phyloP scores from a whole-genome alignment of 148 eudicot genomes.

The Rhododendron ferrugineum region DNA sequence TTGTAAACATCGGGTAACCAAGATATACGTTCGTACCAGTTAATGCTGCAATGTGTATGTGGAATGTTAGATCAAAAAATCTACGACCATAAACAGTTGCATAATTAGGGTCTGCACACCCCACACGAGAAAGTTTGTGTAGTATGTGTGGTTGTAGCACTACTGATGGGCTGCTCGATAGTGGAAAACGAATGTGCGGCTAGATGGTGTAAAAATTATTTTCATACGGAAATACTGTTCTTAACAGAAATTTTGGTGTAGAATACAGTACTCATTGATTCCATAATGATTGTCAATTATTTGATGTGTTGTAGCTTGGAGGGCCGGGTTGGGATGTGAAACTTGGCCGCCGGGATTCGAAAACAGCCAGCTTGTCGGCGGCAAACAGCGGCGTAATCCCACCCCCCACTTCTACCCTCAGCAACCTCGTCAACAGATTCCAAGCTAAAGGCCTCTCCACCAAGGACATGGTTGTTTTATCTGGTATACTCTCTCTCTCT shows the following conservation, averaged over 20 bases:
- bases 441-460: slow-evolving; percentile 47
- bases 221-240: not conserved
- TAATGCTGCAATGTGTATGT: not conserved
- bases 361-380: slow-evolving; percentile 39
- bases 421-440: slow-evolving; percentile 39
- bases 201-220: not conserved
- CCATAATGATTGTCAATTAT: not conserved
- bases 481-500: slow-evolving; percentile 30
- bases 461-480: slow-evolving; percentile 55
- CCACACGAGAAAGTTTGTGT: not conserved
- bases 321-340: slow-evolving; percentile 60
- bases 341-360: slow-evolving; percentile 58
- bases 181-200: not conserved
- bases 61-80: not conserved
- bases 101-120: no score
- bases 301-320: slow-evolving; percentile 37
- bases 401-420: slow-evolving; percentile 44
- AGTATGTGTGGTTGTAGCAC: no score
- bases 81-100: no score
- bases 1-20: not conserved
- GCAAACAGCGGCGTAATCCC: slow-evolving; percentile 60
- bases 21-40: not conserved
- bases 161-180: not conserved
- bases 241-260: not conserved
- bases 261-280: not conserved